A percentile compares a stretch with the other conserved stretches of the same genome.
Evolutionary conservation across 257 asterid species (phyloP).

Genomic region (Ballota nigra): DNA sequence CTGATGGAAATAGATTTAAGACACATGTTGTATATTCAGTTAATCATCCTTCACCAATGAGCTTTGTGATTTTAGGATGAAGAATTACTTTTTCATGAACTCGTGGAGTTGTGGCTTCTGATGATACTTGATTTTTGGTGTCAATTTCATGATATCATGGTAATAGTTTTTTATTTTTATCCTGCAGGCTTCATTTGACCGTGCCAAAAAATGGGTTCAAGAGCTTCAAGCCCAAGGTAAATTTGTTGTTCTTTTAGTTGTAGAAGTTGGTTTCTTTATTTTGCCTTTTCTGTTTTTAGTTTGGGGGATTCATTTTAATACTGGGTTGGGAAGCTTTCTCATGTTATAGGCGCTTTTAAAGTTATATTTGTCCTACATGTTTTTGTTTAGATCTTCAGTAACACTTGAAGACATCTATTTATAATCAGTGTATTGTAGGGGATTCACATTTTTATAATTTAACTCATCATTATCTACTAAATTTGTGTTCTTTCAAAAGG

Average conservation of each 20-base stretch:
- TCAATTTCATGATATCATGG: conserved; percentile 5
- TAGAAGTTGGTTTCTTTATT: conserved; percentile 6
- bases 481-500: not conserved
- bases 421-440: not conserved
- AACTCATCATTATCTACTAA: not conserved
- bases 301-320: not conserved
- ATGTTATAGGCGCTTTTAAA: too few species aligned
- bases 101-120: not conserved
- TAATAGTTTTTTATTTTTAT: not conserved
- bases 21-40: conserved; percentile 1
- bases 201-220: conserved; percentile 89
- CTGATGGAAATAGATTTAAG: not conserved
- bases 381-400: not conserved
- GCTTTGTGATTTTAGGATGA: not conserved
- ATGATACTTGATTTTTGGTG: conserved; percentile 5
- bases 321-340: not conserved
- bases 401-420: not conserved
- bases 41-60: not conserved
- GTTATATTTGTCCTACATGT: not conserved
- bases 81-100: not conserved
- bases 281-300: not conserved
- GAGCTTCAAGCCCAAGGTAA: conserved; percentile 92
- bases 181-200: conserved; percentile 71
- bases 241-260: conserved; percentile 4
- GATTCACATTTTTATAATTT: not conserved